phyloP scores from a whole-genome alignment of 805 yeast species.

The Yarrowia keelungensis region DNA sequence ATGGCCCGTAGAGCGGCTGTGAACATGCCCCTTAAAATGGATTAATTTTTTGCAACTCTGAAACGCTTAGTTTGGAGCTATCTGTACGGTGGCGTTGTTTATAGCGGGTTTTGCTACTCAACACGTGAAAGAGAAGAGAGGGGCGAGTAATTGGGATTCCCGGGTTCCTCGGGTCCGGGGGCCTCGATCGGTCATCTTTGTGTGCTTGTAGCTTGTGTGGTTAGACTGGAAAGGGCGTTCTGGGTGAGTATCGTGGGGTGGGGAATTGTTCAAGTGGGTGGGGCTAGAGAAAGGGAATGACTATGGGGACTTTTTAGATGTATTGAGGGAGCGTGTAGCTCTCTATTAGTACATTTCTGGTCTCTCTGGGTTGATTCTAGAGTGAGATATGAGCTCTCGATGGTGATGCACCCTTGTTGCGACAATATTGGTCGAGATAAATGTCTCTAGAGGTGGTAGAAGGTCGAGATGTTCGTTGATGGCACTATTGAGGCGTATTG shows the following conservation, averaged over 20 bases:
- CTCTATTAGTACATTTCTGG: too few species aligned
- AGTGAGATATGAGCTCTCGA: too few species aligned
- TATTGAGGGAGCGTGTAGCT: too few species aligned
- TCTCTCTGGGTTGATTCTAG: too few species aligned
- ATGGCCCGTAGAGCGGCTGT: too few species aligned
- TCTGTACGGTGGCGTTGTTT: conserved; percentile 1
- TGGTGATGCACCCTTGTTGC: too few species aligned
- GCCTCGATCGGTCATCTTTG: not conserved
- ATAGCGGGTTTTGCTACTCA: too few species aligned
- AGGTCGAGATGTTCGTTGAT: not conserved
- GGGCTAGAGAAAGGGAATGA: not conserved
- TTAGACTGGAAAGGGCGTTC: not conserved
- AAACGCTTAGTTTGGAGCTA: not conserved
- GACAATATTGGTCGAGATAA: not conserved
- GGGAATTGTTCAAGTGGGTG: too few species aligned
- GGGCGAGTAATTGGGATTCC: not conserved
- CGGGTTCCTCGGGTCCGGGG: too few species aligned
- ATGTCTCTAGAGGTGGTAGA: not conserved
- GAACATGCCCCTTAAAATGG: too few species aligned
- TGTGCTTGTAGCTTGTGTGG: too few species aligned
- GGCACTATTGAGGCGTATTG: not conserved
- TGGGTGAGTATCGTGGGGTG: not conserved
- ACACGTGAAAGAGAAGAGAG: conserved; percentile 1
- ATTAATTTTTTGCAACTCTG: conserved; percentile 1
- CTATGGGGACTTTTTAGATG: too few species aligned